Base-by-base conservation (phyloP, 345 rosid genomes). In the Eucalyptus pauciflora region DNA sequence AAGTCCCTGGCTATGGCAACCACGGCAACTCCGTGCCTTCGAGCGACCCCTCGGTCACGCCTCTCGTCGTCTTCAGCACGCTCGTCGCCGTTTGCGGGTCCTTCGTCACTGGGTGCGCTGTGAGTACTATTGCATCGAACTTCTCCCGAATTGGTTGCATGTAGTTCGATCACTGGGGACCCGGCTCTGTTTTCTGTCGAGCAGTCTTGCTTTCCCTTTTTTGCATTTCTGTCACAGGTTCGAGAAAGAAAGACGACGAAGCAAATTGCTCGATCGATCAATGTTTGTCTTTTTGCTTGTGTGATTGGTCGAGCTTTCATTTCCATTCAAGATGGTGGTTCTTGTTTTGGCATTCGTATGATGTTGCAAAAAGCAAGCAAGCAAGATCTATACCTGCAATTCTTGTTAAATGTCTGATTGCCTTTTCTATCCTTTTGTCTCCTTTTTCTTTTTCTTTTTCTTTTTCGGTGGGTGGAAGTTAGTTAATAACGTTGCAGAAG, bases 21-120 rank as follows among this genome's bases (percentile, higher is more conserved):
- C 2, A 14, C 5, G 56, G 64, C 81, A 46, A 11, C 31, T 33
- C 11, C 3, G 10, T 33, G 37, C 62, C 56, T 25, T 25, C 71
- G 45, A 17, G 80, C 7, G 69, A 69, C 13, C 87, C 92, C 37
- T 88, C 92, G 17, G 56, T 87, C 54, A 92, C 94, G 33, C 88
- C 91, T 52, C 64, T 87, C 43, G 90, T 92, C 76, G 89, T 95
- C 29, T 87, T 93, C n/a, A 91, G 96, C 88, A 93, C 96, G 67
- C 88, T 94, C 33, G 92, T 95, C 12, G 94, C 97, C 50, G 93
- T 89, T 10, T 87, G 88, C 45, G 93, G 91, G 13, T 88, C 93
- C 22, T 89, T 92, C 45, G 87, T 79, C 58, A 79, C 29, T 4
- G 93, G 93, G 22, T 92, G 92, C 86, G 91, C 92, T 62, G 93